phyloP scores from a whole-genome alignment of 1,139 yeast species.

The Scheffersomyces quercinus region DNA sequence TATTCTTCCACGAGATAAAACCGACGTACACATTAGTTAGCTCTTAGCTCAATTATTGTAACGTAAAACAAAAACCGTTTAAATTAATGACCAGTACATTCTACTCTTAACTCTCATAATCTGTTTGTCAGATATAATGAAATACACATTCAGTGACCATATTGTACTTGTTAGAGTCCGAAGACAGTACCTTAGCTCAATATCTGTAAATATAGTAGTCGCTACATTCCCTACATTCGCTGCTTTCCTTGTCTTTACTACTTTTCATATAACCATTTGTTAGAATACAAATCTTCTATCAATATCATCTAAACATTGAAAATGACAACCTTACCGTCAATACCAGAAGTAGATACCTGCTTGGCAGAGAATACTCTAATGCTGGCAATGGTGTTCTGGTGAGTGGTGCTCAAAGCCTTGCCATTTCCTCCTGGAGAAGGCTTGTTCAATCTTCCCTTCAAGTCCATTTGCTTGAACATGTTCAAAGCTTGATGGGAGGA shows the following conservation, averaged over 20 bases:
- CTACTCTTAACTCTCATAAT: too few species aligned
- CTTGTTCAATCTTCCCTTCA: slow-evolving; percentile 76
- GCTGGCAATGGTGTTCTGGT: slow-evolving; percentile 85
- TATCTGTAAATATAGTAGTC: too few species aligned
- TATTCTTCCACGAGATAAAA: too few species aligned
- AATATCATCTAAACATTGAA: slow-evolving; percentile 26
- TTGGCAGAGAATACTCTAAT: slow-evolving; percentile 61
- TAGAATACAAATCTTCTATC: slow-evolving; percentile 1
- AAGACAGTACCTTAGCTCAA: too few species aligned
- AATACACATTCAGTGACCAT: too few species aligned
- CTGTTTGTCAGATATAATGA: too few species aligned
- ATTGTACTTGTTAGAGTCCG: too few species aligned
- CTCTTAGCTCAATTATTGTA: too few species aligned
- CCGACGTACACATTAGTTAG: too few species aligned
- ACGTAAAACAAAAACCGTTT: too few species aligned
- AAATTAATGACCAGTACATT: too few species aligned
- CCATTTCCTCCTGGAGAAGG: slow-evolving; percentile 33
- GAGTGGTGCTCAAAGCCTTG: slow-evolving; percentile 70
- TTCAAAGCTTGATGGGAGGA: slow-evolving; percentile 82
- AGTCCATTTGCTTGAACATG: slow-evolving; percentile 94
- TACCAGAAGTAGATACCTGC: slow-evolving; percentile 52
- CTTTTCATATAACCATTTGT: neutral
- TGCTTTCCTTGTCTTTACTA: neutral
- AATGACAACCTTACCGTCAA: slow-evolving; percentile 88
- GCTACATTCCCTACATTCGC: too few species aligned